Evolutionary conservation across 129 eudicot genomes (phyloP).

Genomic region (Arctium minus): DNA sequence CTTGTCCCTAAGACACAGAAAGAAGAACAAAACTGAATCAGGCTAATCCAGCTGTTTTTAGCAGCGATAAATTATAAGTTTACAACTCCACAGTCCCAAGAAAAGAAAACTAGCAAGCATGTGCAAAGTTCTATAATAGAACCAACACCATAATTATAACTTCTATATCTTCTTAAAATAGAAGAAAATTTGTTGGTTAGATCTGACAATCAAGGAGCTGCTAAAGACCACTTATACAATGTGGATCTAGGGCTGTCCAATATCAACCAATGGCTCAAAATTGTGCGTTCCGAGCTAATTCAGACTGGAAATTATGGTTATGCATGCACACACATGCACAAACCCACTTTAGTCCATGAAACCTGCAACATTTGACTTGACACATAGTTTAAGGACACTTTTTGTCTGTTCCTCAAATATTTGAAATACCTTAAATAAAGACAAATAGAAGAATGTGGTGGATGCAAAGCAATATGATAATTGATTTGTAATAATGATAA

Average conservation of each 20-base stretch:
- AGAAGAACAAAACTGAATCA: not conserved
- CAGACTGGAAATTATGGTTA: not conserved
- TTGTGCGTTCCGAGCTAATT: not conserved
- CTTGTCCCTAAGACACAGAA: slow-evolving; percentile 48
- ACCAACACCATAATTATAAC: not conserved
- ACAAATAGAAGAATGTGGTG: not conserved
- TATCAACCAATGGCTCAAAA: not conserved
- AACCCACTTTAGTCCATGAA: not conserved
- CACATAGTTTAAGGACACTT: not conserved
- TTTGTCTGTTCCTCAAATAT: not conserved
- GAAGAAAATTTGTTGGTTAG: not conserved
- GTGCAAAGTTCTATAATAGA: not conserved
- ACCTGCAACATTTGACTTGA: not conserved
- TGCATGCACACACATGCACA: not conserved
- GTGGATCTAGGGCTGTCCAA: not conserved
- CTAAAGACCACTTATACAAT: no score
- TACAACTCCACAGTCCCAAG: not conserved
- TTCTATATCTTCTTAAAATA: not conserved
- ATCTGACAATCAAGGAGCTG: not conserved
- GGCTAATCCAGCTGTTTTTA: not conserved
- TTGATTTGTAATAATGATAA: not conserved
- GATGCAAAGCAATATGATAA: no score
- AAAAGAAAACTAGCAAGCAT: not conserved
- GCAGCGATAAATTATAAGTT: not conserved
- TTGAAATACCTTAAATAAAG: not conserved